phyloP scores from a whole-genome alignment of 345 rosid species.

The Alliaria petiolata region DNA sequence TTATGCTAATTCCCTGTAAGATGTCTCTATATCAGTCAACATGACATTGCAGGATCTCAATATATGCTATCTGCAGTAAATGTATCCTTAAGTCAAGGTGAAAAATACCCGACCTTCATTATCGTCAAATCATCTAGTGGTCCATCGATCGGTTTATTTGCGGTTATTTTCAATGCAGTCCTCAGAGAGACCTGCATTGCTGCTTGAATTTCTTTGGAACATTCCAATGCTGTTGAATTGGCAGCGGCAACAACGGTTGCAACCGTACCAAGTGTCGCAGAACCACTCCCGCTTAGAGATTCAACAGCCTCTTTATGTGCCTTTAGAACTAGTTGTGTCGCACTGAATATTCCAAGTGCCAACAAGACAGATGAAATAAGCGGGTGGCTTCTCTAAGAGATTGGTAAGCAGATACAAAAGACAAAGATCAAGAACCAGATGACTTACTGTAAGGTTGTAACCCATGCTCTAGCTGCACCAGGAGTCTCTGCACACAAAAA shows the following conservation, averaged over 20 bases:
- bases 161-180: conserved; percentile 68
- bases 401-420: neutral
- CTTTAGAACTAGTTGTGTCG: conserved; percentile 86
- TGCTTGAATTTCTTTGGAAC: conserved; percentile 95
- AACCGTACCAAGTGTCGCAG: conserved; percentile 85
- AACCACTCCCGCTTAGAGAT: conserved; percentile 86
- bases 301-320: conserved; percentile 97
- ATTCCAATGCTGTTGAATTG: conserved; percentile 89
- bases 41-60: conserved; percentile 8
- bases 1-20: conserved; percentile 18
- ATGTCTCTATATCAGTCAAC: neutral
- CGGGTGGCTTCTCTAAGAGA: neutral
- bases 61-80: neutral
- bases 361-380: neutral
- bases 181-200: conserved; percentile 98
- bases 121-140: conserved; percentile 94
- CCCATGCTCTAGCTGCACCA: conserved; percentile 98
- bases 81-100: neutral
- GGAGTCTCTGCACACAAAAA: conserved; percentile 97
- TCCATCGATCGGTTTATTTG: conserved; percentile 60
- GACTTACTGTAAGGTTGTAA: conserved; percentile 87
- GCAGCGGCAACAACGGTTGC: conserved; percentile 98
- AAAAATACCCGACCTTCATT: conserved; percentile 69
- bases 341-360: conserved; percentile 39
- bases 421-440: conserved; percentile 9